Percentiles rank a stretch among this genome's conserved stretches.
Evolutionary conservation across 805 yeast species (phyloP).

Genomic region (Starmerella geochares): DNA sequence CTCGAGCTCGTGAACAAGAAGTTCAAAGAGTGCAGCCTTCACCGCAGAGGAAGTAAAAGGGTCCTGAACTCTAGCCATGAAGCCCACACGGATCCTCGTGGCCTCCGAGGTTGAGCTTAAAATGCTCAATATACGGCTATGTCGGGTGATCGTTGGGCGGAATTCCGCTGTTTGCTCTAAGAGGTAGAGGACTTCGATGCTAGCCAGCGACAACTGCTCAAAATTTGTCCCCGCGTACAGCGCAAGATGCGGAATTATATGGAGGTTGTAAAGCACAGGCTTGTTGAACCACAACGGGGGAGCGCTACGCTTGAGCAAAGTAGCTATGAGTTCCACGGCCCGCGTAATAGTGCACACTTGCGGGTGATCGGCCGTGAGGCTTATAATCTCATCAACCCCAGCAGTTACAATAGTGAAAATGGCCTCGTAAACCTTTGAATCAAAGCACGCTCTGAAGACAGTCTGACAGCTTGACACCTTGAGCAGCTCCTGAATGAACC

Average conservation of each 20-base stretch:
- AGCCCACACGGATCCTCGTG: conserved; percentile 56
- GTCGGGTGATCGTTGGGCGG: conserved; percentile 32
- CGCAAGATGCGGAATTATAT: conserved; percentile 63
- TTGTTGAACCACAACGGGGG: conserved; percentile 33
- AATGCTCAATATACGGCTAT: conserved; percentile 56
- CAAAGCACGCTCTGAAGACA: conserved; percentile 41
- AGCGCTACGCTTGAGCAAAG: conserved; percentile 28
- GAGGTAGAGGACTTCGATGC: conserved; percentile 45
- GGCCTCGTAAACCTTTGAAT: conserved; percentile 45
- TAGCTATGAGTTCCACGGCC: conserved; percentile 39
- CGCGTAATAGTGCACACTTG: conserved; percentile 34
- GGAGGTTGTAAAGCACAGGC: conserved; percentile 58
- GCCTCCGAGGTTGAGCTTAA: conserved; percentile 73
- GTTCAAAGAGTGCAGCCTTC: conserved; percentile 51
- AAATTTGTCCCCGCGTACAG: conserved; percentile 54
- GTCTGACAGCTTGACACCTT: background rate
- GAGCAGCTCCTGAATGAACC: conserved; percentile 39
- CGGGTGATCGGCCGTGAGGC: conserved; percentile 31
- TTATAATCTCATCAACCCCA: conserved; percentile 50
- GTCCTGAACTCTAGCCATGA: conserved; percentile 55
- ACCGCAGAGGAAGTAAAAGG: conserved; percentile 22
- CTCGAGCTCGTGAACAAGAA: conserved; percentile 42
- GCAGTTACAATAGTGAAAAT: conserved; percentile 47
- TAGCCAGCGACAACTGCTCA: conserved; percentile 42
- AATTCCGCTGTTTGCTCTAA: conserved; percentile 45